These are phyloP conservation scores for Candida arabinofermentans DNA, from an alignment of 805 yeast species.

Conservation along the genomic window DNA sequence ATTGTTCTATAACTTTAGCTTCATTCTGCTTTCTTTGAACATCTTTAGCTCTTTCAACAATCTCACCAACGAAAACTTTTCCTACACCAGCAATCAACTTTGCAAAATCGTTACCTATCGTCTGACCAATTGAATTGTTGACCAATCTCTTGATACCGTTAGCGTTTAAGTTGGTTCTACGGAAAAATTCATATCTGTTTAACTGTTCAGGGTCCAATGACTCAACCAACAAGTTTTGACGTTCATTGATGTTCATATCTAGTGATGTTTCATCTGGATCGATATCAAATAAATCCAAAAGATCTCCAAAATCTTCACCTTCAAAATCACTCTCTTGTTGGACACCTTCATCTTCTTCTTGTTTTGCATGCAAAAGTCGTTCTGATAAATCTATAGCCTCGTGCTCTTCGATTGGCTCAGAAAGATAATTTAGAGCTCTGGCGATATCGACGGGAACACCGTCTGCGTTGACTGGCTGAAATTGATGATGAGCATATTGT, in stretches of 20 bases:
- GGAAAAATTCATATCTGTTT: constrained; percentile 80
- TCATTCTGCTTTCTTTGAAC: constrained; percentile 57
- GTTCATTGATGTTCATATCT: constrained; percentile 49
- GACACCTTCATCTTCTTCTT: constrained; percentile 28
- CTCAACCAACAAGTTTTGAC: constrained; percentile 59
- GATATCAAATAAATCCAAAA: constrained; percentile 28
- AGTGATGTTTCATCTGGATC: constrained; percentile 29
- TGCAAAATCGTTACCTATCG: constrained; percentile 74
- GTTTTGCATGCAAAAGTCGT: constrained; percentile 21
- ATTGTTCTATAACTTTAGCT: constrained; percentile 35
- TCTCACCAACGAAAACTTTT: constrained; percentile 85
- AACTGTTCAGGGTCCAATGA: constrained; percentile 78
- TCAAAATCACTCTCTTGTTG: constrained; percentile 21
- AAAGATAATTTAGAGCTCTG: constrained; percentile 22
- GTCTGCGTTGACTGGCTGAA: constrained; percentile 7
- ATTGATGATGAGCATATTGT: not conserved
- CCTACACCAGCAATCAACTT: constrained; percentile 82
- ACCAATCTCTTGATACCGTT: constrained; percentile 79
- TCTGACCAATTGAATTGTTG: constrained; percentile 72
- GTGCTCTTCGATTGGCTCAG: constrained; percentile 20
- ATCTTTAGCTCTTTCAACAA: constrained; percentile 75
- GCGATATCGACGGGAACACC: constrained; percentile 25
- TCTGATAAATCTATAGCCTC: constrained; percentile 20
- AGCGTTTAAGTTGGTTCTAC: constrained; percentile 71
- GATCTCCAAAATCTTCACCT: constrained; percentile 28